phyloP scores from a whole-genome alignment of 495 filamentous ascomycete genomes.

The Penicillium malachiteum region DNA sequence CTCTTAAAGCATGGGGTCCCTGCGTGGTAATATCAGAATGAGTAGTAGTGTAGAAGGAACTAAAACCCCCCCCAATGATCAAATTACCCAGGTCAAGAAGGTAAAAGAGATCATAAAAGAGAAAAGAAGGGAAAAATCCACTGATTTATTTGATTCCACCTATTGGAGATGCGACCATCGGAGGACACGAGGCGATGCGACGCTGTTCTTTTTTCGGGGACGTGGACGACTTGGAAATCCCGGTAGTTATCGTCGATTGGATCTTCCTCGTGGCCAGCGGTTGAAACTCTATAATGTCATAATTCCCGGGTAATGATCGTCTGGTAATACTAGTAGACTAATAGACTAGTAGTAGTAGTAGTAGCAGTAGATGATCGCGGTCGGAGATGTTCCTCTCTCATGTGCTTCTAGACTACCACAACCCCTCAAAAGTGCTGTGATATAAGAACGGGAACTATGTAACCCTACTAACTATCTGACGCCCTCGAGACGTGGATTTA shows the following conservation, averaged over 20 bases:
- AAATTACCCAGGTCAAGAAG: background rate
- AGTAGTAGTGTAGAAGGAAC: background rate
- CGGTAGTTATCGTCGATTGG: constrained; percentile 12
- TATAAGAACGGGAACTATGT: constrained; percentile 21
- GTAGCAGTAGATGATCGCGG: too few relatives aligned
- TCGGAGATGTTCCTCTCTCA: constrained; percentile 13
- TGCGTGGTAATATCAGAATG: constrained; percentile 1
- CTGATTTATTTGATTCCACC: background rate
- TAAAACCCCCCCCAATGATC: background rate
- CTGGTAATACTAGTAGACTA: too few relatives aligned
- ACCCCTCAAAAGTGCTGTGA: constrained; percentile 7
- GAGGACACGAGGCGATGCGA: constrained; percentile 35
- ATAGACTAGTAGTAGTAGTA: too few relatives aligned
- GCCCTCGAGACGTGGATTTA: constrained; percentile 3
- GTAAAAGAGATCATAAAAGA: background rate
- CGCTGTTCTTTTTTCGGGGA: constrained; percentile 27
- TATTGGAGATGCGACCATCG: constrained; percentile 36
- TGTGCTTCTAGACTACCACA: background rate
- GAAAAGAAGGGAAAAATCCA: constrained; percentile 2
- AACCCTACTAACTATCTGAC: constrained; percentile 26
- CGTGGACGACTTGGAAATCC: constrained; percentile 16
- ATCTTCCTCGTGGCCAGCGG: background rate
- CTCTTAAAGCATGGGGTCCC: constrained; percentile 1
- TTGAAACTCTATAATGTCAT: constrained; percentile 2
- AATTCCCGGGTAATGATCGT: background rate